These are phyloP conservation scores for Sarocladium brachiariae DNA, from an alignment of 2,329 filamentous ascomycete species.

Conservation along the genomic window DNA sequence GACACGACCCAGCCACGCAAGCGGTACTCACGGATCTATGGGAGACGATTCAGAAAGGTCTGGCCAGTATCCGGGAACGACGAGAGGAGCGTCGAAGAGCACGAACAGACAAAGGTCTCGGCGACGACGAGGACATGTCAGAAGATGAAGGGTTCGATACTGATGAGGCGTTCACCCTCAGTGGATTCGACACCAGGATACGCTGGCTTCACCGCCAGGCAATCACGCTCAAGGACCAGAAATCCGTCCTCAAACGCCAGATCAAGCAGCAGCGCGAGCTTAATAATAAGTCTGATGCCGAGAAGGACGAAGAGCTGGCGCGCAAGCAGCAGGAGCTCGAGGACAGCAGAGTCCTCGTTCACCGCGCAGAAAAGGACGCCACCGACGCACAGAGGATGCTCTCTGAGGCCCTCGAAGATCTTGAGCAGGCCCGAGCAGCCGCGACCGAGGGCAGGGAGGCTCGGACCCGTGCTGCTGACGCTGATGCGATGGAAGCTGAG, in stretches of 20 bases:
- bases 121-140: conserved; percentile 54
- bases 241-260: conserved; percentile 80
- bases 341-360: conserved; percentile 28
- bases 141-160: conserved; percentile 53
- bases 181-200: conserved; percentile 71
- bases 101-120: conserved; percentile 49
- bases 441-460: conserved; percentile 17
- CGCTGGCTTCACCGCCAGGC: conserved; percentile 72
- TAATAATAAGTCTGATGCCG: conserved; percentile 76
- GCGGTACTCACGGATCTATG: conserved; percentile 46
- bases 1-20: conserved; percentile 31
- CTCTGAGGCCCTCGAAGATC: conserved; percentile 38
- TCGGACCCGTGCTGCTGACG: conserved; percentile 16
- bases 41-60: conserved; percentile 45
- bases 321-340: conserved; percentile 51
- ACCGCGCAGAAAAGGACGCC: conserved; percentile 31
- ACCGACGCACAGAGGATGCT: conserved; percentile 40
- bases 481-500: conserved; percentile 13
- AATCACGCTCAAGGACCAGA: conserved; percentile 77
- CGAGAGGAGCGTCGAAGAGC: conserved; percentile 46
- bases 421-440: conserved; percentile 30
- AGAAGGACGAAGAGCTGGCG: conserved; percentile 59
- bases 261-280: conserved; percentile 93
- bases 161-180: conserved; percentile 61
- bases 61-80: conserved; percentile 47